These are phyloP conservation scores for Podospora pseudoanserina DNA, from an alignment of 495 filamentous ascomycete species.

Conservation along the genomic window DNA sequence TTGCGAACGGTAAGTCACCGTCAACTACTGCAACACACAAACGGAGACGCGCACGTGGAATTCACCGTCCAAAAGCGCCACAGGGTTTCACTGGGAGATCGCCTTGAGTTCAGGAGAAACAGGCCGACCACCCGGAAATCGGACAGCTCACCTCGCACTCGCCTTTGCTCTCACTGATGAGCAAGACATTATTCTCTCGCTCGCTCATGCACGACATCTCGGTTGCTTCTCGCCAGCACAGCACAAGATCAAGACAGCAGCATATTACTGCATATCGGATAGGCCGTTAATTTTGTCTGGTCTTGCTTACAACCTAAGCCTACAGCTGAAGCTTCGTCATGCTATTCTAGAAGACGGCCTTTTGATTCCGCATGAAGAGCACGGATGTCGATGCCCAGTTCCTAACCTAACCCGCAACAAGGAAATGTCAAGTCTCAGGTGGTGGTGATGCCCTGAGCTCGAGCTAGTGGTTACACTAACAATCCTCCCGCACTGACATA, in stretches of 20 bases:
- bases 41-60: slow-evolving; percentile 8
- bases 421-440: slow-evolving; percentile 9
- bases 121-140: slow-evolving; percentile 3
- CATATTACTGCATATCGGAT: neutral
- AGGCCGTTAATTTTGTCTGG: neutral
- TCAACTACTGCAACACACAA: neutral
- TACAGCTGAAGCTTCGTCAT: neutral
- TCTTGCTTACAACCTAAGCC: neutral
- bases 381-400: neutral
- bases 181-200: neutral
- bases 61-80: slow-evolving; percentile 6
- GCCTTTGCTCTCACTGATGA: neutral
- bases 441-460: slow-evolving; percentile 8
- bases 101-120: neutral
- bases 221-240: neutral
- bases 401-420: slow-evolving; percentile 7
- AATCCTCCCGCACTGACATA: neutral
- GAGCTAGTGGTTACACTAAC: slow-evolving; percentile 3
- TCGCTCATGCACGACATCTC: slow-evolving; percentile 6
- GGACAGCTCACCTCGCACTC: neutral
- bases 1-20: neutral
- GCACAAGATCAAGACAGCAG: neutral
- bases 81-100: slow-evolving; percentile 9
- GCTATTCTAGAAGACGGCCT: slow-evolving; percentile 2
- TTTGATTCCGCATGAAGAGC: slow-evolving; percentile 7